Evolutionary conservation across 31 red algal genomes (phyloP).

Genomic region (Porphyra umbilicalis): DNA sequence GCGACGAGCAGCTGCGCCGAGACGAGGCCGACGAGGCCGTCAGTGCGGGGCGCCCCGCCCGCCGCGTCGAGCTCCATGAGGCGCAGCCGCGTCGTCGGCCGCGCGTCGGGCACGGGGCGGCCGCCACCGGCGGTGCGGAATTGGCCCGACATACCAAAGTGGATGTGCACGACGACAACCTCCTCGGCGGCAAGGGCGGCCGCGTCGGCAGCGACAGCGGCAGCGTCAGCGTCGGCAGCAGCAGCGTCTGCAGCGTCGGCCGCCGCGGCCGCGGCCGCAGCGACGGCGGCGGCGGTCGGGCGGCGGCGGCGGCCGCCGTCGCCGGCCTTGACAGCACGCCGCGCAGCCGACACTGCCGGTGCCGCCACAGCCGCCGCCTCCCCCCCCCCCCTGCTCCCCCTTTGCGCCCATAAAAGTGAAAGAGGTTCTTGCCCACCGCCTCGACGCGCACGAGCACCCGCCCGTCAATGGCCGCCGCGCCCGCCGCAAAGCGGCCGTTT

Average conservation of each 20-base stretch:
- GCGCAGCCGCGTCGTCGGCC: slow-evolving; percentile 3
- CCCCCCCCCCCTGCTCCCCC: background rate
- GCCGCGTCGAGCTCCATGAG: background rate
- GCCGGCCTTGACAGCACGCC: too few relatives aligned
- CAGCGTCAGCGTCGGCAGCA: background rate
- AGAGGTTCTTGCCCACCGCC: slow-evolving; percentile 20
- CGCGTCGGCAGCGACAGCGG: background rate
- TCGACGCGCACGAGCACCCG: slow-evolving; percentile 1
- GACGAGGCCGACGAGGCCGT: background rate
- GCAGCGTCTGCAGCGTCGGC: background rate
- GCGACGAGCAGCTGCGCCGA: background rate
- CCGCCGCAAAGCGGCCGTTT: slow-evolving; percentile 7
- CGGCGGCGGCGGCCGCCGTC: background rate
- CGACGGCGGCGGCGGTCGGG: background rate
- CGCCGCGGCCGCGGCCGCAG: background rate
- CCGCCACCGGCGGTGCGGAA: background rate
- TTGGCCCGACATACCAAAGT: slow-evolving; percentile 24
- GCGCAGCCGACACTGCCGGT: too few relatives aligned
- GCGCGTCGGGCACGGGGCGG: background rate
- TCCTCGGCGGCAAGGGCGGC: background rate
- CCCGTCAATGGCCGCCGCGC: slow-evolving; percentile 6
- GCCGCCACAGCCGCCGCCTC: background rate
- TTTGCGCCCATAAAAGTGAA: background rate
- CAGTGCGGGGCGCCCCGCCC: background rate
- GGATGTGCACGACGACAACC: slow-evolving; percentile 4